These are phyloP conservation scores for Tulasnella sp. DNA, from an alignment of 768 basidiomycete species.

Conservation along the genomic window DNA sequence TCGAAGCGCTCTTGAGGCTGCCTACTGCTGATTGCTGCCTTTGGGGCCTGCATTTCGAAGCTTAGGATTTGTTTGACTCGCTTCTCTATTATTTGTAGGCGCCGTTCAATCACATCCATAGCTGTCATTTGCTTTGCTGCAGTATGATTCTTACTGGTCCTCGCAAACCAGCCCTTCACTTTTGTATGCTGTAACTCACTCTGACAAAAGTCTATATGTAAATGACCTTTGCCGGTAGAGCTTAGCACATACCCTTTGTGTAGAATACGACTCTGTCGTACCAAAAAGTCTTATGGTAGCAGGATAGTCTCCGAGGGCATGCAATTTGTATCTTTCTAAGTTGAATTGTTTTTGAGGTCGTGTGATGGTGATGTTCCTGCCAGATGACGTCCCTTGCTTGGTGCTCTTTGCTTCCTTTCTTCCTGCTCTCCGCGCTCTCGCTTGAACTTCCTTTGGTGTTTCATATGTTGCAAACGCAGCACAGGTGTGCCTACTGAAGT, in stretches of 20 bases:
- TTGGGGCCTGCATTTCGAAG: background rate
- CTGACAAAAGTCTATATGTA: background rate
- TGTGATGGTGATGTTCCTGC: no score
- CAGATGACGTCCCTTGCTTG: no score
- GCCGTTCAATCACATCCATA: background rate
- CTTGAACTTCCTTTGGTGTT: no score
- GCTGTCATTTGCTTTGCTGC: background rate
- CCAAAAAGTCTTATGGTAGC: background rate
- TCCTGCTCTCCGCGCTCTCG: no score
- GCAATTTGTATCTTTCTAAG: constrained; percentile 7
- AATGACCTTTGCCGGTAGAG: no score
- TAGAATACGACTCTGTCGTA: background rate
- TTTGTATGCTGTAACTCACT: background rate
- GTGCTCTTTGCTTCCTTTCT: no score
- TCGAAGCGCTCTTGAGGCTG: background rate
- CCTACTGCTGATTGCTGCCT: background rate
- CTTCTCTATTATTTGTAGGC: background rate
- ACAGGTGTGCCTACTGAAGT: no score
- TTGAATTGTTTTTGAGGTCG: background rate
- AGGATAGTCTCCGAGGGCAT: constrained; percentile 6
- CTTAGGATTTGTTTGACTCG: background rate
- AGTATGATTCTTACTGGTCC: background rate
- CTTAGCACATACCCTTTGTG: constrained; percentile 1
- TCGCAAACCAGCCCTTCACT: background rate
- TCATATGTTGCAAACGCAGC: no score